Base-by-base conservation (phyloP, 1,284 basidiomycete species). In the Boletellus deceptivus region DNA sequence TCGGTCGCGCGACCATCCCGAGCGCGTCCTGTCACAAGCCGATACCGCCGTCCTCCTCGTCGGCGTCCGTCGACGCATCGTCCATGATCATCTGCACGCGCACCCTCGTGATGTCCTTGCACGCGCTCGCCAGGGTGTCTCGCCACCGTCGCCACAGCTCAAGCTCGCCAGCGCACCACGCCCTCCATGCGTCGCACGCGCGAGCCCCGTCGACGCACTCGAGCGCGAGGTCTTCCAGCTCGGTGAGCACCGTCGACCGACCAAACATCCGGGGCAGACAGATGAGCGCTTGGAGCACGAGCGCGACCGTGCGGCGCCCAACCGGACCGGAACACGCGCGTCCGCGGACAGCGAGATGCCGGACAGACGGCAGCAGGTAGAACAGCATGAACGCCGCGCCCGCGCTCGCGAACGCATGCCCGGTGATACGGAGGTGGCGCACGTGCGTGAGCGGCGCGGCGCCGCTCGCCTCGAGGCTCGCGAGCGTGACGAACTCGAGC, bases 331-430 rank as follows among this genome's bases (percentile, higher is more conserved):
- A 44, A 8, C 49, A 57, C 3, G 42, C 57, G 3, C 40, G 40
- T 18, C 59, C 61, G 16, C 50, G 59, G n/a, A 62, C 39, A 2
- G 40, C 42, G 3, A 61, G n/a, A 8, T 24, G 47, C n/a, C 40
- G 43, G 37, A 54, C 1, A 20, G 53, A 50, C 3, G 59, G 62
- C 33, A 61, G 22, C 41, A 64, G 20, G 18, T 46, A 40, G 18
- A 61, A 59, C 24, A 63, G 25, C 13, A 50, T 24, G 8, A 57
- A 62, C 27, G 59, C 59, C 13, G 57, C 39, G 14, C 11, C 37
- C 20, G 59, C 22, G 13, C 46, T 50, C 20, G 22, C 14, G 46
- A 63, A 59, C 3, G 33, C 57, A 6, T 16, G 38, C 11, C 59
- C 61, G 4, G 25, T 33, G 14, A 61, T 8, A 16, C 49, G 53